Conservation (phyloP, 495 filamentous ascomycete species). For the Penicillium chermesinum region DNA sequence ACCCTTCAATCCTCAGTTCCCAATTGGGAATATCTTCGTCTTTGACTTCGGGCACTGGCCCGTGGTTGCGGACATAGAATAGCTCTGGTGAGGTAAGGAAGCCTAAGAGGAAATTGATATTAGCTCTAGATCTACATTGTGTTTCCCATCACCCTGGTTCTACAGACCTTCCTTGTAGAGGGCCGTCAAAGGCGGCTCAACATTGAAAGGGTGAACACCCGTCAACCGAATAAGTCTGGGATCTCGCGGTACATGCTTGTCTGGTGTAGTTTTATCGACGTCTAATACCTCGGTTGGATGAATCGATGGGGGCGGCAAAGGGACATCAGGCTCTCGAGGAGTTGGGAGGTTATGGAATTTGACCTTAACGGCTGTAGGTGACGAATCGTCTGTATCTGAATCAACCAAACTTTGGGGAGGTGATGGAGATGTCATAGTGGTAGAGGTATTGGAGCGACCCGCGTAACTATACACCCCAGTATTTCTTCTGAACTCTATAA, state of each 20-base stretch:
- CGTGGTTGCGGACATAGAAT: constrained; percentile 96
- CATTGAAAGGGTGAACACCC: constrained; percentile 90
- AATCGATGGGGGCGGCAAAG: constrained; percentile 67
- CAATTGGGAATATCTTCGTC: constrained; percentile 73
- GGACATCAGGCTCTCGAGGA: constrained; percentile 41
- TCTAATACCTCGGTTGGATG: constrained; percentile 60
- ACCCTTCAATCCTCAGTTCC: constrained; percentile 84
- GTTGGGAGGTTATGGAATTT: constrained; percentile 25
- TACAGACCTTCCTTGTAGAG: constrained; percentile 68
- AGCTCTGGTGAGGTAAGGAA: constrained; percentile 90
- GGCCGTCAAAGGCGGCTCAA: constrained; percentile 76
- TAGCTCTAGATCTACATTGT: neutral
- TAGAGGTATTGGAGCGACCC: neutral
- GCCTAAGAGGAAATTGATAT: constrained; percentile 28
- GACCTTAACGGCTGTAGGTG: constrained; percentile 23
- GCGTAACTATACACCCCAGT: too few species aligned
- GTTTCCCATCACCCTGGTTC: too few species aligned
- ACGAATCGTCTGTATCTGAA: constrained; percentile 7
- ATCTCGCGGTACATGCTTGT: constrained; percentile 82
- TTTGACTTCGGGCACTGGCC: constrained; percentile 71
- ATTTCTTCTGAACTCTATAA: too few species aligned
- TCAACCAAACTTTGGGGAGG: neutral
- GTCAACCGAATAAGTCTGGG: constrained; percentile 83
- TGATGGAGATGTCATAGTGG: neutral
- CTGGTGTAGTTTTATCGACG: constrained; percentile 77